phyloP scores from a whole-genome alignment of 495 filamentous ascomycete species.

The Xylaria intraflava region DNA sequence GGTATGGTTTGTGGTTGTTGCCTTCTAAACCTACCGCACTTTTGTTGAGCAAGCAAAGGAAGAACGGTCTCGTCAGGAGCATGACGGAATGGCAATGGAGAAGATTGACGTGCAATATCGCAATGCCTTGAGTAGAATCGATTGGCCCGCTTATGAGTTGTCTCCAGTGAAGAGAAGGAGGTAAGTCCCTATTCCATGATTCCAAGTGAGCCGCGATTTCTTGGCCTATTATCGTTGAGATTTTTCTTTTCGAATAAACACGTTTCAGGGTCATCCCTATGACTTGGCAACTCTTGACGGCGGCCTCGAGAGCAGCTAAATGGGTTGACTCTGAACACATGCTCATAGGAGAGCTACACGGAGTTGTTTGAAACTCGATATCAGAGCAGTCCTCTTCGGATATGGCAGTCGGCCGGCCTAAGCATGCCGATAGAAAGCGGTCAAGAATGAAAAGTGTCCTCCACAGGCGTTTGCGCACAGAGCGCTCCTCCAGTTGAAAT shows the following conservation, averaged over 20 bases:
- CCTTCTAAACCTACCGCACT: constrained; percentile 31
- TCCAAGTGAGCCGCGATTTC: constrained; percentile 55
- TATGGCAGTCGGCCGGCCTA: constrained; percentile 56
- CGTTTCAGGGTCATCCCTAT: constrained; percentile 61
- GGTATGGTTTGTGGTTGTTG: constrained; percentile 20
- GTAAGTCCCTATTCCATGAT: constrained; percentile 42
- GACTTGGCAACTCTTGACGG: constrained; percentile 52
- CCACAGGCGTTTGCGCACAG: constrained; percentile 50
- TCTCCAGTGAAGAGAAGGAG: constrained; percentile 40
- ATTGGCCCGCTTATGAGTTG: constrained; percentile 40
- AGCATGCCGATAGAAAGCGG: constrained; percentile 51
- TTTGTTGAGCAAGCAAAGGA: constrained; percentile 45
- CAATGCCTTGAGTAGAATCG: constrained; percentile 51
- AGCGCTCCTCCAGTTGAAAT: constrained; percentile 39
- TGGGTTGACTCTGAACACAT: constrained; percentile 18
- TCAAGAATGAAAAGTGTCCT: constrained; percentile 56
- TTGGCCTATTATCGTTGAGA: constrained; percentile 60
- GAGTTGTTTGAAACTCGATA: constrained; percentile 29
- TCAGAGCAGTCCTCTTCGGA: constrained; percentile 56
- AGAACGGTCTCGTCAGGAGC: constrained; percentile 64
- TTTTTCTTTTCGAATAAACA: constrained; percentile 63
- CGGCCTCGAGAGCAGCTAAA: constrained; percentile 42
- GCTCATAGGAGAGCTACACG: constrained; percentile 11
- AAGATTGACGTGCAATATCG: constrained; percentile 60
- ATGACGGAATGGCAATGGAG: constrained; percentile 70